Evolutionary conservation across 306 rosid genomes (phyloP).

Genomic region (Boehmeria nivea): DNA sequence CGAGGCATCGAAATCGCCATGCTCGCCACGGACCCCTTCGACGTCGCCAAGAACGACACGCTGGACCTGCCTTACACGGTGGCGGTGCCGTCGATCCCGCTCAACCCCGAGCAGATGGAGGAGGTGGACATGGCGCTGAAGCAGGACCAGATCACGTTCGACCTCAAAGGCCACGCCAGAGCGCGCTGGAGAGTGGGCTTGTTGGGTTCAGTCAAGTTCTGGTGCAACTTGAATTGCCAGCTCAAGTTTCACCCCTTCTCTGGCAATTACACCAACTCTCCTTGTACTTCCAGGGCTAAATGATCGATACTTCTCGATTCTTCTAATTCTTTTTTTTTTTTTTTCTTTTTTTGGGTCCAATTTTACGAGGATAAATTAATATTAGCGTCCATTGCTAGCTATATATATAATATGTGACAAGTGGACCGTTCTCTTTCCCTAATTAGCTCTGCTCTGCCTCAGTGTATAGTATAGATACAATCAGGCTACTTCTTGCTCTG

Average conservation of each 20-base stretch:
- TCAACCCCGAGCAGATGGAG: slow-evolving; percentile 44
- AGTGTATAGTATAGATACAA: too few species aligned
- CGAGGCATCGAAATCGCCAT: slow-evolving; percentile 39
- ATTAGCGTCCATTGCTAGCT: too few species aligned
- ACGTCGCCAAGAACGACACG: slow-evolving; percentile 45
- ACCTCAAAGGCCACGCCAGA: slow-evolving; percentile 45
- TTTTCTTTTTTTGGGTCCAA: neutral
- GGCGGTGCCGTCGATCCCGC: slow-evolving; percentile 38
- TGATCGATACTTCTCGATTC: too few species aligned
- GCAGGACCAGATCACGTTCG: slow-evolving; percentile 35
- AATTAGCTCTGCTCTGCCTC: too few species aligned
- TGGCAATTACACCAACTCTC: slow-evolving; percentile 44
- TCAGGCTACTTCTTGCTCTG: too few species aligned
- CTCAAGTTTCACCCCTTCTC: slow-evolving; percentile 55
- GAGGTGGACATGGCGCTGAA: slow-evolving; percentile 43
- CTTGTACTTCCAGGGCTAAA: slow-evolving; percentile 58
- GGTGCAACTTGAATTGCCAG: slow-evolving; percentile 48
- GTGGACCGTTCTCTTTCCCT: too few species aligned
- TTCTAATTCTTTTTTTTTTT: slow-evolving; percentile 1
- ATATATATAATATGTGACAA: too few species aligned
- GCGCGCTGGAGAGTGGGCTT: slow-evolving; percentile 60
- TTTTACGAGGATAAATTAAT: too few species aligned
- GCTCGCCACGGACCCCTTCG: slow-evolving; percentile 35
- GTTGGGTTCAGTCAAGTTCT: slow-evolving; percentile 54
- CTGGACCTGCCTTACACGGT: slow-evolving; percentile 36